These are phyloP conservation scores for Tillandsia fasciculata DNA, from an alignment of 176 grass and related monocot genomes.

Conservation along the genomic window DNA sequence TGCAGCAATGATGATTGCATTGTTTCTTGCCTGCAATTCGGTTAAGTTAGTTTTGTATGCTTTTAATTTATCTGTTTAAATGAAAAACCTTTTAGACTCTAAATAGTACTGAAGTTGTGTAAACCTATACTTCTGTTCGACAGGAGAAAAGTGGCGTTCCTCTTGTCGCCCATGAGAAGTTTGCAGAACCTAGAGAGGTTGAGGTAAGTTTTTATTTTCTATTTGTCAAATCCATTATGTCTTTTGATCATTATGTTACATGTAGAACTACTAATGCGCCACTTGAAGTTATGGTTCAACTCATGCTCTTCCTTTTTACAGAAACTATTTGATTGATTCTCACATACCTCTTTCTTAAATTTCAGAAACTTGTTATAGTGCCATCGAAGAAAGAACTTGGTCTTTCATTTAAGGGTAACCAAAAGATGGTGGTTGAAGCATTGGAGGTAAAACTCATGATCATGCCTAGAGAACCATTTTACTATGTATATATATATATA, in stretches of 20 bases:
- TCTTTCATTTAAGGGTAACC: slow-evolving; percentile 68
- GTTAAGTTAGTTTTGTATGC: too few relatives aligned
- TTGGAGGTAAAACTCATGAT: slow-evolving; percentile 31
- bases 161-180: slow-evolving; percentile 66
- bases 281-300: neutral
- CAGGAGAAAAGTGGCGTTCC: slow-evolving; percentile 70
- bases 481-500: neutral
- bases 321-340: neutral
- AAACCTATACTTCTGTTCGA: slow-evolving; percentile 14
- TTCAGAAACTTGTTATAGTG: slow-evolving; percentile 68
- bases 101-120: neutral
- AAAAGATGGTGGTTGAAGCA: slow-evolving; percentile 76
- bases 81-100: neutral
- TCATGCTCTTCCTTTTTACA: neutral
- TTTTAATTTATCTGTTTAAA: neutral
- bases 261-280: neutral
- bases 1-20: too few relatives aligned
- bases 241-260: neutral
- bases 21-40: too few relatives aligned
- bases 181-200: slow-evolving; percentile 61
- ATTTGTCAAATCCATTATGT: slow-evolving; percentile 1
- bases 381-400: slow-evolving; percentile 77
- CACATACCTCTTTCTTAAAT: slow-evolving; percentile 6
- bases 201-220: slow-evolving; percentile 38
- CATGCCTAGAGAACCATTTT: neutral